Percentiles rank a stretch among this genome's conserved stretches.
phyloP scores from a whole-genome alignment of 768 basidiomycete genomes.

The Auricularia cornea region DNA sequence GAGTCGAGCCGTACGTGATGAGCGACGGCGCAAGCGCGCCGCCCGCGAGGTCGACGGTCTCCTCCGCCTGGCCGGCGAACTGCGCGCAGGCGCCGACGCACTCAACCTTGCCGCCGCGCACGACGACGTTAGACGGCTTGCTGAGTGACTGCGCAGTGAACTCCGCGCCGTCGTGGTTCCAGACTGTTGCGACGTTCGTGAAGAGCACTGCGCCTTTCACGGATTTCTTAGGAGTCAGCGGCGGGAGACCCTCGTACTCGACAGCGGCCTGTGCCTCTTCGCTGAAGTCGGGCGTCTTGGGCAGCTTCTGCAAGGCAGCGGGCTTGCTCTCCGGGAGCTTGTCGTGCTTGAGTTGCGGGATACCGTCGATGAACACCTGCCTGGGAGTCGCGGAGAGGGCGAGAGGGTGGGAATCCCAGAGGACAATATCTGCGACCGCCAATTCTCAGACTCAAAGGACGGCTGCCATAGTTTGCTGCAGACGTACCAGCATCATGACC shows the following conservation, averaged over 20 bases:
- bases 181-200: constrained; percentile 22
- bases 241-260: constrained; percentile 26
- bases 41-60: constrained; percentile 27
- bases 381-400: constrained; percentile 30
- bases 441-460: constrained; percentile 13
- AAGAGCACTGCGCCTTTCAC: constrained; percentile 21
- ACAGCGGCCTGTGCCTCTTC: constrained; percentile 24
- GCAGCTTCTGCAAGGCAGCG: constrained; percentile 19
- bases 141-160: neutral
- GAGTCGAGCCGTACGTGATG: constrained; percentile 26
- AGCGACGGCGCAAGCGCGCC: constrained; percentile 23
- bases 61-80: constrained; percentile 8
- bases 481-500: constrained; percentile 30
- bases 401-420: constrained; percentile 25
- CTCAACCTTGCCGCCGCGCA: constrained; percentile 24
- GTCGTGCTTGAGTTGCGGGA: constrained; percentile 21
- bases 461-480: too few relatives aligned
- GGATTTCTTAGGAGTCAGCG: constrained; percentile 18
- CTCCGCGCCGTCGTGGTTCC: neutral
- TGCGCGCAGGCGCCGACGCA: constrained; percentile 20
- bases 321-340: constrained; percentile 18
- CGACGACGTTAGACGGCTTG: constrained; percentile 13
- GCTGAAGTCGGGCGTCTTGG: constrained; percentile 21
- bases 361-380: constrained; percentile 36
- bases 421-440: constrained; percentile 18